Evolutionary conservation across 192 early-diverging fungal genomes (phyloP).

Genomic region (Linnemannia schmuckeri): DNA sequence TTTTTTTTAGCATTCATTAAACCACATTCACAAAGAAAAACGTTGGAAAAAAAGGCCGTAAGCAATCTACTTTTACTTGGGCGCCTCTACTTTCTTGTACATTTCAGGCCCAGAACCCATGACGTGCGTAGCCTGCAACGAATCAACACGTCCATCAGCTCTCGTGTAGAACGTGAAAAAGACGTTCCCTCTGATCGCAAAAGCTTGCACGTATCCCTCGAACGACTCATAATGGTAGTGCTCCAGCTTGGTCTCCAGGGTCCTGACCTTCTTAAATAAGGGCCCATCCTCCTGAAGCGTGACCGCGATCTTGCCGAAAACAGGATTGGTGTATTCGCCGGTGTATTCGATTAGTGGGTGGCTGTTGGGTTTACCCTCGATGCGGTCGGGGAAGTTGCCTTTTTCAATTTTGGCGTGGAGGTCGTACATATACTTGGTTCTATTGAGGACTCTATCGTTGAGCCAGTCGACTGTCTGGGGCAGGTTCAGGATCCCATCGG

Average conservation of each 20-base stretch:
- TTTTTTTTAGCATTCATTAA: background rate
- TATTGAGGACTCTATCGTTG: background rate
- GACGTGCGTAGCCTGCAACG: background rate
- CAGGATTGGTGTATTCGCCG: constrained; percentile 21
- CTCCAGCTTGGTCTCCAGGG: constrained; percentile 14
- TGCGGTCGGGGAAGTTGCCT: background rate
- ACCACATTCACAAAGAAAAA: background rate
- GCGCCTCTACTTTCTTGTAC: too few species aligned
- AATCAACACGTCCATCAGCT: background rate
- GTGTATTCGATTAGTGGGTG: constrained; percentile 9
- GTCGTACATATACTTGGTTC: too few species aligned
- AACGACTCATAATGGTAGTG: constrained; percentile 31
- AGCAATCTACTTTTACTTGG: too few species aligned
- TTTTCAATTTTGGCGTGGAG: background rate
- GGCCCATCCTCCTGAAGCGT: background rate
- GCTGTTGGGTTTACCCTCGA: constrained; percentile 11
- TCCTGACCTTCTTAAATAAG: constrained; percentile 3
- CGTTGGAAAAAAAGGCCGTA: background rate
- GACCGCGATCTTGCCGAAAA: constrained; percentile 17
- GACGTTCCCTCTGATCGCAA: background rate
- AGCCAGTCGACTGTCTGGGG: constrained; percentile 7
- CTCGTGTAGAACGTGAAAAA: constrained; percentile 12
- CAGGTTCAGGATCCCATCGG: background rate
- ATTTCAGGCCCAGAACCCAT: too few species aligned
- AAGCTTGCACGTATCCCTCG: background rate